Conservation (phyloP, 169 alveolate genomes). For the Sarcocystis neurona region DNA sequence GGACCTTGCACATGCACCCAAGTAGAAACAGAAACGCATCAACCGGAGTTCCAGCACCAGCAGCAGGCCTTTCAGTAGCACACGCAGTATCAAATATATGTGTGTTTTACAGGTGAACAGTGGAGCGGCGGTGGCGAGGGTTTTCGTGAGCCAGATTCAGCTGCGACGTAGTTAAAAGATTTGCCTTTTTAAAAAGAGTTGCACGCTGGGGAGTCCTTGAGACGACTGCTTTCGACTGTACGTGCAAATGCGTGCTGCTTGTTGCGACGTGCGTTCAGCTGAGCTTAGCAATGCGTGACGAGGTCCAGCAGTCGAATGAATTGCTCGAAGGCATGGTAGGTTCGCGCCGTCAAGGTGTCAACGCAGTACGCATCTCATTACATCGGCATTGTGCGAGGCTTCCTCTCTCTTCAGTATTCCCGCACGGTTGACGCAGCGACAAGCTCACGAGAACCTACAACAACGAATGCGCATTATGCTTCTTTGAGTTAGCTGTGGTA, state of each 20-base stretch:
- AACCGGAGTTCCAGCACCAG: no score
- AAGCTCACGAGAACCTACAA: neutral
- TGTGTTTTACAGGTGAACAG: neutral
- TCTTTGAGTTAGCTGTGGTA: no score
- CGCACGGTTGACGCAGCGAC: neutral
- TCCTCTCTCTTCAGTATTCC: neutral
- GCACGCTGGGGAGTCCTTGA: neutral
- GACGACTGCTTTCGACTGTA: neutral
- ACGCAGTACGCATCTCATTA: no score
- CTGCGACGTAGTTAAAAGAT: neutral
- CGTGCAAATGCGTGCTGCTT: neutral
- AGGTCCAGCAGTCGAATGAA: conserved; percentile 55
- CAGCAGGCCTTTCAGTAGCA: no score
- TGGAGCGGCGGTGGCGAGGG: neutral
- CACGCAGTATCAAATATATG: no score
- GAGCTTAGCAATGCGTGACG: conserved; percentile 64
- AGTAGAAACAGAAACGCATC: no score
- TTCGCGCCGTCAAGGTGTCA: no score
- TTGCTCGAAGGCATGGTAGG: conserved; percentile 60
- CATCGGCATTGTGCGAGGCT: no score
- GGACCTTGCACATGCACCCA: no score
- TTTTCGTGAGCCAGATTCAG: no score
- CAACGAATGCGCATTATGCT: neutral
- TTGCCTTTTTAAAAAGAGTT: neutral
- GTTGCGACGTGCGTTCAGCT: conserved; percentile 36